These are phyloP conservation scores for Blastobotrys proliferans DNA, from an alignment of 1,139 yeast genomes.

Conservation along the genomic window DNA sequence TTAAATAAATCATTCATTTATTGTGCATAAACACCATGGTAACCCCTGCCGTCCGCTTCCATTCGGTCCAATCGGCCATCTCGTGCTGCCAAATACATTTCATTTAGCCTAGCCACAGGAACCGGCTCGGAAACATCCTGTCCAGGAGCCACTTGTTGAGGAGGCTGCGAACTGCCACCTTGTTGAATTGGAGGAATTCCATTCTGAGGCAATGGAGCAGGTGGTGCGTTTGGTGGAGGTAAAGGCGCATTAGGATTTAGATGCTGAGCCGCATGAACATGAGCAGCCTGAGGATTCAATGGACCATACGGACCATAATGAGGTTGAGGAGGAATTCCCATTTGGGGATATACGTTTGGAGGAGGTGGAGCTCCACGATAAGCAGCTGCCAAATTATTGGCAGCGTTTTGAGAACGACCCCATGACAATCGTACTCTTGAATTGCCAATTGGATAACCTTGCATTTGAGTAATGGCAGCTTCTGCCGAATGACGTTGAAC, in stretches of 20 bases:
- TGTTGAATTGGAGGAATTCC: slow-evolving; percentile 14
- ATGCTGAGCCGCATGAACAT: slow-evolving; percentile 24
- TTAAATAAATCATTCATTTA: slow-evolving; percentile 18
- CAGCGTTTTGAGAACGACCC: slow-evolving; percentile 58
- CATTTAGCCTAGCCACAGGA: slow-evolving; percentile 43
- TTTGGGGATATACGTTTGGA: slow-evolving; percentile 33
- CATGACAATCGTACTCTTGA: slow-evolving; percentile 81
- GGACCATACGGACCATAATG: slow-evolving; percentile 38
- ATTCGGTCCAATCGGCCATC: slow-evolving; percentile 48
- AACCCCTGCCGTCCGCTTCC: slow-evolving; percentile 43
- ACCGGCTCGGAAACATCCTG: slow-evolving; percentile 38
- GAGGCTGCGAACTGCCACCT: slow-evolving; percentile 18
- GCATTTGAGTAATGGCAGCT: slow-evolving; percentile 85
- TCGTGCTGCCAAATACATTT: slow-evolving; percentile 44
- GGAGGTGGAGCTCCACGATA: slow-evolving; percentile 36
- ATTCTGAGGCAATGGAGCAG: slow-evolving; percentile 18
- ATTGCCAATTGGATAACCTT: slow-evolving; percentile 86
- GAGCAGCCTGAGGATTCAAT: slow-evolving; percentile 35
- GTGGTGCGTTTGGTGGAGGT: slow-evolving; percentile 20
- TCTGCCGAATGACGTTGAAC: slow-evolving; percentile 79
- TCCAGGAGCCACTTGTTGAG: slow-evolving; percentile 25
- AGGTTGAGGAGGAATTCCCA: slow-evolving; percentile 24
- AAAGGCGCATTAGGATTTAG: slow-evolving; percentile 12
- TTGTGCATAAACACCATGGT: slow-evolving; percentile 40
- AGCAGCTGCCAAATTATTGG: slow-evolving; percentile 18